Percentiles rank a stretch among this genome's conserved stretches.
phyloP scores from a whole-genome alignment of 2,329 filamentous ascomycete species.

The Helotiales sp. region DNA sequence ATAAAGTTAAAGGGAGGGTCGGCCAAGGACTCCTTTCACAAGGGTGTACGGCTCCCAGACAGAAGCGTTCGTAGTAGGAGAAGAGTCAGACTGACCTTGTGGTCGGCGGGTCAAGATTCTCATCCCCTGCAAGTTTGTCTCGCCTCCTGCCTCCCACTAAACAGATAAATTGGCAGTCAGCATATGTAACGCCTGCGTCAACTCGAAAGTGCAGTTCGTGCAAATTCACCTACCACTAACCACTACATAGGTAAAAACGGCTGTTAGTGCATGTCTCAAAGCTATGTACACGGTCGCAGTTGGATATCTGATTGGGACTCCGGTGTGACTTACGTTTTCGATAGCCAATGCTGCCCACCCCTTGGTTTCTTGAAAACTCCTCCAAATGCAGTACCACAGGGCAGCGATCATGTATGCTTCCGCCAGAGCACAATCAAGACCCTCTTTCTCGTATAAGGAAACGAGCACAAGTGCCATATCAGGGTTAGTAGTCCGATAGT shows the following conservation, averaged over 20 bases:
- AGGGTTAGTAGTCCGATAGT: background rate
- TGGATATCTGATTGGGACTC: background rate
- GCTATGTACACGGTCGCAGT: background rate
- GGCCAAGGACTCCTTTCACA: too few species aligned
- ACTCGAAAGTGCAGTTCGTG: background rate
- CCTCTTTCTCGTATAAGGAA: conserved; percentile 18
- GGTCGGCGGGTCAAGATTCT: background rate
- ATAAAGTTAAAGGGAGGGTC: too few species aligned
- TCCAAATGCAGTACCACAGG: conserved; percentile 22
- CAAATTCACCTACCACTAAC: background rate
- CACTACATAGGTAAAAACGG: background rate
- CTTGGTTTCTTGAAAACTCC: conserved; percentile 5
- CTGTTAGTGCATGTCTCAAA: background rate
- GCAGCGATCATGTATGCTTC: conserved; percentile 25
- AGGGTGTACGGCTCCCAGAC: too few species aligned
- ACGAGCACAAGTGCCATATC: conserved; percentile 18
- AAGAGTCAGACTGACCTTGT: conserved; percentile 1
- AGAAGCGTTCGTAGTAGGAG: too few species aligned
- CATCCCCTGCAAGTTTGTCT: background rate
- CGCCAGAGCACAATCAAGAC: conserved; percentile 1
- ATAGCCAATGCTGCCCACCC: conserved; percentile 14
- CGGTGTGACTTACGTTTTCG: background rate
- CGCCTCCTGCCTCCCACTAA: conserved; percentile 4
- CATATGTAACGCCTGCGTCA: too few species aligned
- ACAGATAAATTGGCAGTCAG: background rate